Conservation (phyloP, 1,284 basidiomycete species). For the Ceratorhiza oryzae-sativae region DNA sequence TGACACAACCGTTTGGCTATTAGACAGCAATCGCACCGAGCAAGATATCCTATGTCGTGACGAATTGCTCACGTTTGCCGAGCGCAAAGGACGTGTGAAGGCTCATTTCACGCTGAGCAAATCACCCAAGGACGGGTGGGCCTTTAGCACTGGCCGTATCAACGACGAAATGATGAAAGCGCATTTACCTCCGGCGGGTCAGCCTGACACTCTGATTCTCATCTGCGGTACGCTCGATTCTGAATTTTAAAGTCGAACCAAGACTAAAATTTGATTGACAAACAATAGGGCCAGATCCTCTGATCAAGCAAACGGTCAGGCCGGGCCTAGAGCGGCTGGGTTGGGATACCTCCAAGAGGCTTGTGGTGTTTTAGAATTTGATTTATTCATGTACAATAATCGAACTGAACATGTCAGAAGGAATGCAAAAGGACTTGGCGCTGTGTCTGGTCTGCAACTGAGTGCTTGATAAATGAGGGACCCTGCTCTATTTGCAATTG, state of each 20-base stretch:
- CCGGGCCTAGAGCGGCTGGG: conserved; percentile 46
- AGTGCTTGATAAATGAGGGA: no score
- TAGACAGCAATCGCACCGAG: conserved; percentile 62
- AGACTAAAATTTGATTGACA: not conserved
- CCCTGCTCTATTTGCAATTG: no score
- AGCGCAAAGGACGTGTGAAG: conserved; percentile 53
- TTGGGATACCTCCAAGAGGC: conserved; percentile 47
- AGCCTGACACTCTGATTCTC: conserved; percentile 55
- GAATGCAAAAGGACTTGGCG: no score
- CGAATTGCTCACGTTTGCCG: conserved; percentile 56
- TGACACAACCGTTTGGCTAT: conserved; percentile 58
- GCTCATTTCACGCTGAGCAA: conserved; percentile 59
- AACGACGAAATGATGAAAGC: conserved; percentile 53
- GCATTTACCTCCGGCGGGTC: conserved; percentile 55
- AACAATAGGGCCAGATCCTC: conserved; percentile 52
- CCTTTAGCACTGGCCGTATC: conserved; percentile 57
- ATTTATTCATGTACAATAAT: no score
- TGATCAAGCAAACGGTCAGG: conserved; percentile 51
- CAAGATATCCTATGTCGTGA: conserved; percentile 62
- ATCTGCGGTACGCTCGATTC: conserved; percentile 65
- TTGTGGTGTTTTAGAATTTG: conserved; percentile 49
- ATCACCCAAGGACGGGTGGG: conserved; percentile 53
- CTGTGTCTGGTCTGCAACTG: no score
- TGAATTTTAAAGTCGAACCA: no score
- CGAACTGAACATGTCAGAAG: no score